Evolutionary conservation across 495 filamentous ascomycete genomes (phyloP).

Genomic region (Bacidia rubella): DNA sequence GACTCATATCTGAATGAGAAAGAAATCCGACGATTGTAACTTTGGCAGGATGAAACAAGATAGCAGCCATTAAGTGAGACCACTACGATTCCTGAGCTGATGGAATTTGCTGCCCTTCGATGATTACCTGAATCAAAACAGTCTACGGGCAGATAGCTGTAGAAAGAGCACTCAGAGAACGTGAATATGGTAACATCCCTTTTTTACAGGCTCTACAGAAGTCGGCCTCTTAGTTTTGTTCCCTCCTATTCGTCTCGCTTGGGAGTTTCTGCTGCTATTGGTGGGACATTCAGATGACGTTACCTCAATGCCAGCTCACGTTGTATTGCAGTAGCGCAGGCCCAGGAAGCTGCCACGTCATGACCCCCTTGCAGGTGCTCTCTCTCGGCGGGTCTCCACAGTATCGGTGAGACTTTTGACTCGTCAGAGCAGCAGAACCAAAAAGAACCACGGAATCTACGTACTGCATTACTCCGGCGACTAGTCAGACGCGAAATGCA

Average conservation of each 20-base stretch:
- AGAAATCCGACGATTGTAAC: constrained; percentile 79
- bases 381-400: not conserved
- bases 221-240: no score
- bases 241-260: not conserved
- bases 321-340: not conserved
- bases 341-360: not conserved
- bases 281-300: not conserved
- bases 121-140: no score
- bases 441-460: no score
- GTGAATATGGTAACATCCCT: no score
- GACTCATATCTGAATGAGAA: constrained; percentile 79
- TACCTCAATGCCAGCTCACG: not conserved
- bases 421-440: not conserved
- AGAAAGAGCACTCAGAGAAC: no score
- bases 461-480: no score
- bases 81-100: no score
- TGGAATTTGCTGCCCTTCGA: no score
- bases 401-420: not conserved
- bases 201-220: no score
- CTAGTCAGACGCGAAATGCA: not conserved
- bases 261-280: not conserved
- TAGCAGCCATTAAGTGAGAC: not conserved
- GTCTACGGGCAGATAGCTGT: no score
- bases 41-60: not conserved
- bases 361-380: not conserved